Conservation (phyloP, 768 basidiomycete species). For the Lentinula sp. region DNA sequence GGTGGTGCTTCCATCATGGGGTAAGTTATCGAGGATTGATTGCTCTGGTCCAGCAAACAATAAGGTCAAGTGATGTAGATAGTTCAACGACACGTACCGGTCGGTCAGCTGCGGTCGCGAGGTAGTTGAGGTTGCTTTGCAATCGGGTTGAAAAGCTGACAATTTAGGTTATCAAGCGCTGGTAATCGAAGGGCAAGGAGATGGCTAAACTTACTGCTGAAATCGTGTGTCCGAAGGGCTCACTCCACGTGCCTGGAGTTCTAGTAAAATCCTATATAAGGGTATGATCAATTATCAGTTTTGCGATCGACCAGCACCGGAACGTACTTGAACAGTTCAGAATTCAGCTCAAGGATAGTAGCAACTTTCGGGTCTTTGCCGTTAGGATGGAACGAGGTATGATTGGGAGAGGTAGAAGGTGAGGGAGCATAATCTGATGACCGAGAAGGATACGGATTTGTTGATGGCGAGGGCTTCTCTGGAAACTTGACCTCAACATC, state of each 20-base stretch:
- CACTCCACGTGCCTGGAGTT: conserved; percentile 52
- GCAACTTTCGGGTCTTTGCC: conserved; percentile 43
- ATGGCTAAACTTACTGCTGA: conserved; percentile 40
- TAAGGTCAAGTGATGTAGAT: not conserved
- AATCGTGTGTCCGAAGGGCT: conserved; percentile 41
- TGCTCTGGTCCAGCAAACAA: not conserved
- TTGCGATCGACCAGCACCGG: not conserved
- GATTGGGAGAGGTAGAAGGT: conserved; percentile 12
- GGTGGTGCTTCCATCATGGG: conserved; percentile 53
- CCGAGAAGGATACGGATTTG: conserved; percentile 5
- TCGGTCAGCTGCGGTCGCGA: conserved; percentile 63
- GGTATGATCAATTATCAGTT: not conserved
- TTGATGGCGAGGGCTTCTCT: not conserved
- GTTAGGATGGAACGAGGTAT: conserved; percentile 15
- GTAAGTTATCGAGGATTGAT: not conserved
- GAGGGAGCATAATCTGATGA: not conserved
- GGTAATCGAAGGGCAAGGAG: not conserved
- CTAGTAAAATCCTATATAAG: conserved; percentile 47
- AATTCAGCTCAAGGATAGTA: conserved; percentile 60
- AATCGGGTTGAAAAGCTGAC: conserved; percentile 54
- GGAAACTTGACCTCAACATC: conserved; percentile 12
- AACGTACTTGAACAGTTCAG: conserved; percentile 61
- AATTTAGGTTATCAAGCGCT: conserved; percentile 7
- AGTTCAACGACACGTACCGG: conserved; percentile 36
- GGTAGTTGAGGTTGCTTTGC: conserved; percentile 67